Conservation (phyloP, 2,329 filamentous ascomycete species). For the Phaeosphaeriaceae sp. region DNA sequence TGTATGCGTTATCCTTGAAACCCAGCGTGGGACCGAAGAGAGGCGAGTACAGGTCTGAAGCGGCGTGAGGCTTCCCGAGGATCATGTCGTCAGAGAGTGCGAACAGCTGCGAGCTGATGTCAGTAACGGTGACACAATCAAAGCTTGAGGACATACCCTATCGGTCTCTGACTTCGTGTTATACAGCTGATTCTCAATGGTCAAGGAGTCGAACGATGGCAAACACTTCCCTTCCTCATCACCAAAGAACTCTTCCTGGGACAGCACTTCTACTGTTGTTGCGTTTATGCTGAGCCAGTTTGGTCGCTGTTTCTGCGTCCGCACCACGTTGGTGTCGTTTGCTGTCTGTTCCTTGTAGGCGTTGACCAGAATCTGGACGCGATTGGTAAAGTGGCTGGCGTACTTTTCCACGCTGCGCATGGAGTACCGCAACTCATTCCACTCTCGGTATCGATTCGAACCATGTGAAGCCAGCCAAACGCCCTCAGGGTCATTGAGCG, state of each 20-base stretch:
- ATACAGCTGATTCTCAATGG: constrained; percentile 54
- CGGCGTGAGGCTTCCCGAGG: constrained; percentile 51
- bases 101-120: constrained; percentile 40
- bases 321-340: constrained; percentile 9
- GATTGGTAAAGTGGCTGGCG: constrained; percentile 51
- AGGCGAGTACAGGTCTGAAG: constrained; percentile 54
- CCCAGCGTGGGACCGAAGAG: constrained; percentile 53
- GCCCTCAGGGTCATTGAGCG: constrained; percentile 51
- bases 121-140: neutral
- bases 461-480: constrained; percentile 52
- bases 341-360: constrained; percentile 34
- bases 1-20: constrained; percentile 54
- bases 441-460: constrained; percentile 55
- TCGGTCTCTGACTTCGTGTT: constrained; percentile 53
- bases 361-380: constrained; percentile 55
- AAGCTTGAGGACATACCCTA: constrained; percentile 19
- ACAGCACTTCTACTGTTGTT: constrained; percentile 47
- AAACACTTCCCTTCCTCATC: constrained; percentile 48
- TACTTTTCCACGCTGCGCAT: constrained; percentile 53
- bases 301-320: constrained; percentile 44
- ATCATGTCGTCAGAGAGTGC: constrained; percentile 57
- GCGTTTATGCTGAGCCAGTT: constrained; percentile 48
- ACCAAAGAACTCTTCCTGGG: constrained; percentile 54
- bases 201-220: constrained; percentile 55
- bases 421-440: constrained; percentile 55